Evolutionary conservation across 108 stramenopile genomes (phyloP).

Genomic region (Skeletonema marinoi): DNA sequence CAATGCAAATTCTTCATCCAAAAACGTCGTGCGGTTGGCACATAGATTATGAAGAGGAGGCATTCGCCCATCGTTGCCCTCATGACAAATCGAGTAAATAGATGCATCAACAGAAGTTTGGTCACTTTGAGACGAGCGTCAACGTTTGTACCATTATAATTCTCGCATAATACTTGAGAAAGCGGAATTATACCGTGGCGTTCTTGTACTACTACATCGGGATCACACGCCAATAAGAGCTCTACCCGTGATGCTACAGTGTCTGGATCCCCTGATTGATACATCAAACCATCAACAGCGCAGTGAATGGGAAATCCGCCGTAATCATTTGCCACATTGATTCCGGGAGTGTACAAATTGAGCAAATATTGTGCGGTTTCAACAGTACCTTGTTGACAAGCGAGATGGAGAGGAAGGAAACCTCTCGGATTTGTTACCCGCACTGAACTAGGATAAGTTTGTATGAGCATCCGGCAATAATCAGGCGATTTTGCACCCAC

Average conservation of each 20-base stretch:
- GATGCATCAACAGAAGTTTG: no score
- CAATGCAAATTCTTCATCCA: no score
- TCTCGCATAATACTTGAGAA: no score
- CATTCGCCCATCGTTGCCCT: no score
- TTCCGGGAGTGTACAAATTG: not conserved
- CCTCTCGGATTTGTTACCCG: not conserved
- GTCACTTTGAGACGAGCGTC: no score
- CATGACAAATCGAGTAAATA: no score
- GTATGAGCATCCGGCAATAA: not conserved
- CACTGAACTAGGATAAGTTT: not conserved
- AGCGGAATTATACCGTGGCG: not conserved
- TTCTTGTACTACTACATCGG: not conserved
- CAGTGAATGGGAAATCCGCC: not conserved
- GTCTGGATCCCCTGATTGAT: not conserved
- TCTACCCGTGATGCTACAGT: not conserved
- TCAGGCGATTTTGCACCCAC: not conserved
- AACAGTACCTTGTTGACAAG: not conserved
- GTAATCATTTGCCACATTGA: not conserved
- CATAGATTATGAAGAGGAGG: no score
- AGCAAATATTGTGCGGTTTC: not conserved
- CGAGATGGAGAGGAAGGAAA: not conserved
- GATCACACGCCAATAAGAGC: not conserved
- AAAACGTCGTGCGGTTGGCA: no score
- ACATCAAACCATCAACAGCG: not conserved
- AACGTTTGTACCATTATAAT: no score